A percentile compares a stretch with the other conserved stretches of the same genome.
These are phyloP conservation scores for Neonectria neomacrospora DNA, from an alignment of 2,329 filamentous ascomycete species.

Conservation along the genomic window DNA sequence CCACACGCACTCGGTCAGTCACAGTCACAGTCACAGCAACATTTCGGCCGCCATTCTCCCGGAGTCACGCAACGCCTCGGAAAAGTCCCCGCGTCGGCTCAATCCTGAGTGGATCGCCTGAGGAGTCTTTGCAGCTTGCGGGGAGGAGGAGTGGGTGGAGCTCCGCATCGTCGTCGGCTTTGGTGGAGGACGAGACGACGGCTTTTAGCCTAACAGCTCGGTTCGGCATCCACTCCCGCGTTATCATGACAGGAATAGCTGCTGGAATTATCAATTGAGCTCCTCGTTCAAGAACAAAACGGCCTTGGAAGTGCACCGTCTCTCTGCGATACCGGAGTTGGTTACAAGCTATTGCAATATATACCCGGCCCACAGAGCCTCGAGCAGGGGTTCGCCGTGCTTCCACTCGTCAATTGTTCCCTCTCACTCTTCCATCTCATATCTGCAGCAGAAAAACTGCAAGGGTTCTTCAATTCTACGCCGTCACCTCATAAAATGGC, in stretches of 20 bases:
- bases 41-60: slow-evolving; percentile 21
- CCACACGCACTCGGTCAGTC: not conserved
- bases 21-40: slow-evolving; percentile 1
- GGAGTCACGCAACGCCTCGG: slow-evolving; percentile 15
- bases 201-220: slow-evolving; percentile 10
- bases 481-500: slow-evolving; percentile 13
- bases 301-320: too few species aligned
- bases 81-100: slow-evolving; percentile 20
- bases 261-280: not conserved
- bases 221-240: slow-evolving; percentile 20
- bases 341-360: slow-evolving; percentile 13
- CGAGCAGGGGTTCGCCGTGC: not conserved
- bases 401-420: not conserved
- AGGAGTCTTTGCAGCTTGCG: slow-evolving; percentile 14
- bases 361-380: slow-evolving; percentile 7
- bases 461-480: not conserved
- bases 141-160: slow-evolving; percentile 15
- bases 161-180: slow-evolving; percentile 17
- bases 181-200: slow-evolving; percentile 5
- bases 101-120: slow-evolving; percentile 12
- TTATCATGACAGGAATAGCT: slow-evolving; percentile 8
- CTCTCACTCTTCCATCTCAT: not conserved
- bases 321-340: slow-evolving; percentile 23
- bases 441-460: not conserved
- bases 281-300: not conserved